A percentile compares a stretch with the other conserved stretches of the same genome.
Conservation (phyloP, 1,284 basidiomycete genomes). For the Trametes sp. region DNA sequence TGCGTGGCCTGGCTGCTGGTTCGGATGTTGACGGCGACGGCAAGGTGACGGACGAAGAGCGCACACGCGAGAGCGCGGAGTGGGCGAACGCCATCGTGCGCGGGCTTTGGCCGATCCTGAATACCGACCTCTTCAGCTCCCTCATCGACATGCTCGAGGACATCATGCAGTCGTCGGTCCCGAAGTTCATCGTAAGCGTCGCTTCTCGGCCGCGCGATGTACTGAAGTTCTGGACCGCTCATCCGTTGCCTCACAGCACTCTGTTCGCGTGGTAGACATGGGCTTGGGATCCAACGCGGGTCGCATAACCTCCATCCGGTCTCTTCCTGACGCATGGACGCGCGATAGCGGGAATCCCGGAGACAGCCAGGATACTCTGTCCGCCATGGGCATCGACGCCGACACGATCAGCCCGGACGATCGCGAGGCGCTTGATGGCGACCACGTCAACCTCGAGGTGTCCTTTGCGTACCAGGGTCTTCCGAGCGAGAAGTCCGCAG, state of each 20-base stretch:
- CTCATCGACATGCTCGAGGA: constrained; percentile 50
- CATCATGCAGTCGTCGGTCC: constrained; percentile 51
- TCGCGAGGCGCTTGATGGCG: constrained; percentile 38
- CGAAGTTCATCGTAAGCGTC: constrained; percentile 46
- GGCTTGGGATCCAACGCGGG: constrained; percentile 46
- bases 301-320: constrained; percentile 47
- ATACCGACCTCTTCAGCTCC: constrained; percentile 47
- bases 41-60: constrained; percentile 40
- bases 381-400: constrained; percentile 30
- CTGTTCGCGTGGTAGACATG: constrained; percentile 46
- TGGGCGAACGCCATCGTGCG: constrained; percentile 48
- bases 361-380: constrained; percentile 20
- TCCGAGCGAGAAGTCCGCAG: constrained; percentile 51
- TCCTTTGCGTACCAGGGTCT: constrained; percentile 78
- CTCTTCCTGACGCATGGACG: constrained; percentile 41
- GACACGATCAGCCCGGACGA: constrained; percentile 34
- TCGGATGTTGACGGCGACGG: constrained; percentile 44
- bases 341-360: constrained; percentile 14
- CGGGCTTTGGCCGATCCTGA: constrained; percentile 49
- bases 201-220: constrained; percentile 24
- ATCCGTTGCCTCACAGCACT: constrained; percentile 36
- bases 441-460: constrained; percentile 72
- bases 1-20: constrained; percentile 45
- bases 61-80: constrained; percentile 48
- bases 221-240: neutral